A percentile compares a stretch with the other conserved stretches of the same genome.
Evolutionary conservation across 495 filamentous ascomycete genomes (phyloP).

Genomic region (Penicillium argentinense): DNA sequence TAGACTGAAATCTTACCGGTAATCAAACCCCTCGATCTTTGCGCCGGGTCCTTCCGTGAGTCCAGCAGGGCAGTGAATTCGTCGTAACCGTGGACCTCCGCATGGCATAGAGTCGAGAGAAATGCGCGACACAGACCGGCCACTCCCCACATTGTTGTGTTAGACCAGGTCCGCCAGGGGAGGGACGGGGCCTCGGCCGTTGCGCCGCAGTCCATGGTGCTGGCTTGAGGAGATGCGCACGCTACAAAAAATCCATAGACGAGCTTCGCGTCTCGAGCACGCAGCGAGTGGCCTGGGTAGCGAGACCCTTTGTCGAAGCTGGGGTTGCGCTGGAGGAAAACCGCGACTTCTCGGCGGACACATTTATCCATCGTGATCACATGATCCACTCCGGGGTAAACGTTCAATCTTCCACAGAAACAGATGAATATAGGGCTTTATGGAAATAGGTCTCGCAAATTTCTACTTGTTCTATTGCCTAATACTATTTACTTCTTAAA

Average conservation of each 20-base stretch:
- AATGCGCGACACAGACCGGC: conserved; percentile 49
- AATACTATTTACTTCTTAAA: too few species aligned
- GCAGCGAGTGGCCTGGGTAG: conserved; percentile 4
- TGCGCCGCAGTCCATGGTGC: conserved; percentile 39
- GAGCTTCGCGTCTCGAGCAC: neutral
- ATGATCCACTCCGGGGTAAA: conserved; percentile 25
- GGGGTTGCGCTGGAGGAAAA: conserved; percentile 3
- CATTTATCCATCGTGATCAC: conserved; percentile 23
- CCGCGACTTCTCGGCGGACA: conserved; percentile 13
- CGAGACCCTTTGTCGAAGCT: conserved; percentile 1
- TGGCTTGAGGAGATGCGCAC: conserved; percentile 16
- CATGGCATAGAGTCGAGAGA: conserved; percentile 39
- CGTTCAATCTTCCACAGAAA: too few species aligned
- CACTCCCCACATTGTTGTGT: conserved; percentile 44
- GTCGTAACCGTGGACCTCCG: conserved; percentile 69
- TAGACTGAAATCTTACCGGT: conserved; percentile 62
- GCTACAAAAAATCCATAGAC: conserved; percentile 34
- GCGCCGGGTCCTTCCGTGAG: conserved; percentile 63
- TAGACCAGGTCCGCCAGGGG: conserved; percentile 44
- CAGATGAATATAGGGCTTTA: too few species aligned
- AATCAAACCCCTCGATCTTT: conserved; percentile 73
- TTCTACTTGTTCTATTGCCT: too few species aligned
- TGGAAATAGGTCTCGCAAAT: too few species aligned
- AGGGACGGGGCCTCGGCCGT: conserved; percentile 43
- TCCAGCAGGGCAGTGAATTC: conserved; percentile 76